phyloP scores from a whole-genome alignment of 768 basidiomycete genomes.

The Pleurotus cornucopiae region DNA sequence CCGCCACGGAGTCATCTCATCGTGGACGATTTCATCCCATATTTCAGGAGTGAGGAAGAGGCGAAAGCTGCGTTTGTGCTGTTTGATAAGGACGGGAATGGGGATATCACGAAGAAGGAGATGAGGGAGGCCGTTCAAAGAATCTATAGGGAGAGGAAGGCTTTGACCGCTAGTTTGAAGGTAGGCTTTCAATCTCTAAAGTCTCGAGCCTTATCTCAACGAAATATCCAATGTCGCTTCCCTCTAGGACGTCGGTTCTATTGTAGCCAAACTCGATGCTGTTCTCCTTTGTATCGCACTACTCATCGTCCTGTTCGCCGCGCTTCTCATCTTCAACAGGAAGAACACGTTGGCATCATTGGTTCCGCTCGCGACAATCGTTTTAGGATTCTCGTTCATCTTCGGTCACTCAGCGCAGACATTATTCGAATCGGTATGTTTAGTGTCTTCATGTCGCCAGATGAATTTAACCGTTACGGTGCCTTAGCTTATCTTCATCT shows the following conservation, averaged over 20 bases:
- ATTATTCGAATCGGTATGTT: conserved; percentile 68
- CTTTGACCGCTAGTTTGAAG: conserved; percentile 67
- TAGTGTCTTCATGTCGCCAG: not conserved
- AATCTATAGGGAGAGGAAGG: conserved; percentile 75
- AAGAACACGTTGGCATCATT: conserved; percentile 64
- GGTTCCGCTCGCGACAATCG: conserved; percentile 74
- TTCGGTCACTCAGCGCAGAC: conserved; percentile 80
- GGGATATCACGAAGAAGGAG: conserved; percentile 71
- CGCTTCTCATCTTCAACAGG: conserved; percentile 71
- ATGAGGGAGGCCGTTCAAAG: conserved; percentile 82
- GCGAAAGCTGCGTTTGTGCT: conserved; percentile 70
- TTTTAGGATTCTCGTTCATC: conserved; percentile 82
- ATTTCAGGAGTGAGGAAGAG: conserved; percentile 67
- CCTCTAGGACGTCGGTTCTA: conserved; percentile 61
- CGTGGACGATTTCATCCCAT: conserved; percentile 77
- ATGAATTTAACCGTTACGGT: not conserved
- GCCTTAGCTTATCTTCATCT: conserved; percentile 73
- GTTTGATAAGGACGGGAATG: conserved; percentile 82
- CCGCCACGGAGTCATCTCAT: conserved; percentile 59
- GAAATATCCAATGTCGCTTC: not conserved
- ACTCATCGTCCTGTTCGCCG: conserved; percentile 60
- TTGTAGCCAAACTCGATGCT: conserved; percentile 74
- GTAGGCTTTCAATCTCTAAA: conserved; percentile 21
- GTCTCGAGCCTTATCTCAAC: conserved; percentile 8
- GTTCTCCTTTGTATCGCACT: conserved; percentile 61